A percentile compares a stretch with the other conserved stretches of the same genome.
phyloP scores from a whole-genome alignment of 2,329 filamentous ascomycete species.

The Fusarium algeriense region DNA sequence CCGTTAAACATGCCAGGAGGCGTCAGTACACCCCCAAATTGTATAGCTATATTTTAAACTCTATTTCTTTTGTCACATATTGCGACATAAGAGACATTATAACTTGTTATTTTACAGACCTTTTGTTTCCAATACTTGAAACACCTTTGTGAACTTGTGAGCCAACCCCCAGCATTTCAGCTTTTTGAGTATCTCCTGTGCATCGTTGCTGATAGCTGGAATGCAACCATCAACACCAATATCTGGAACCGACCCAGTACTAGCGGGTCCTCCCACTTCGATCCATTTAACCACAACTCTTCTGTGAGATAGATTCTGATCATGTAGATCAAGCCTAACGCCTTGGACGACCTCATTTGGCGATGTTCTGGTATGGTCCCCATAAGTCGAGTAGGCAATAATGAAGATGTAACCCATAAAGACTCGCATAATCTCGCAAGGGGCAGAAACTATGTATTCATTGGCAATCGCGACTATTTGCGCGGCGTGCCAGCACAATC shows the following conservation, averaged over 20 bases:
- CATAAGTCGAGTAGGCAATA: background rate
- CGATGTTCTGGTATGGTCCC: background rate
- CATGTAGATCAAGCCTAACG: background rate
- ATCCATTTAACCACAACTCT: conserved; percentile 2
- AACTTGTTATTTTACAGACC: background rate
- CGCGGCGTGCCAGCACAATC: background rate
- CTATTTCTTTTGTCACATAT: no score
- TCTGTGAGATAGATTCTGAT: background rate
- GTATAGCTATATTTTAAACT: conserved; percentile 5
- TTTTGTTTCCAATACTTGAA: background rate
- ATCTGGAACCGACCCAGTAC: background rate
- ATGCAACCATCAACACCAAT: background rate
- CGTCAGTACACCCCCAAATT: conserved; percentile 7
- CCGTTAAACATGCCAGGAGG: conserved; percentile 12
- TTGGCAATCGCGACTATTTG: background rate
- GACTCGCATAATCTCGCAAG: conserved; percentile 10
- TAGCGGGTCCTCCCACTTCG: background rate
- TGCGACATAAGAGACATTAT: accelerated
- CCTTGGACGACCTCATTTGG: background rate
- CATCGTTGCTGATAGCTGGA: background rate
- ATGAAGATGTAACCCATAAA: conserved; percentile 13
- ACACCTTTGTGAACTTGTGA: background rate
- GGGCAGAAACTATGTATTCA: background rate
- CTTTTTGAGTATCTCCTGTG: conserved; percentile 3
- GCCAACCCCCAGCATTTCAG: background rate